phyloP scores from a whole-genome alignment of 2,329 filamentous ascomycete genomes.

The Graphilbum fragrans region DNA sequence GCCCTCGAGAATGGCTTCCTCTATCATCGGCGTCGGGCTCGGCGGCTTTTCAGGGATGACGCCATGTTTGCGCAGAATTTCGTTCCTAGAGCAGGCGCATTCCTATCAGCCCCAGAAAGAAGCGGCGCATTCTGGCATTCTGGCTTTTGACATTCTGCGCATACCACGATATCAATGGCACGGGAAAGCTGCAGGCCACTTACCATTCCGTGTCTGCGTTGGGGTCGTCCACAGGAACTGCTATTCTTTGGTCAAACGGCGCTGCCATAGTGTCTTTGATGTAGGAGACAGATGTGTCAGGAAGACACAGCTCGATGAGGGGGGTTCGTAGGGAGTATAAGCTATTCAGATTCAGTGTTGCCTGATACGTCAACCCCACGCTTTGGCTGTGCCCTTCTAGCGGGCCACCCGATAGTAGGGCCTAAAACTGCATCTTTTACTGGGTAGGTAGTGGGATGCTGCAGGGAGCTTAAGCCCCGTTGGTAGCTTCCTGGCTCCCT shows the following conservation, averaged over 20 bases:
- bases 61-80: constrained; percentile 92
- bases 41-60: constrained; percentile 97
- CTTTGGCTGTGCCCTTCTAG: too few species aligned
- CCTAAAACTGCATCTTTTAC: too few species aligned
- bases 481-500: too few species aligned
- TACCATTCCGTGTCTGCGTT: constrained; percentile 98
- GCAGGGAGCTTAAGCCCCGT: too few species aligned
- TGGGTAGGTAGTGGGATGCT: too few species aligned
- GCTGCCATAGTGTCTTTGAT: constrained; percentile 38
- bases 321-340: too few species aligned
- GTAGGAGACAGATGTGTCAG: background rate
- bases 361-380: too few species aligned
- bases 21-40: constrained; percentile 88
- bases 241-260: constrained; percentile 50
- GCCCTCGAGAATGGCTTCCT: constrained; percentile 83
- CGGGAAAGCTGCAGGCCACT: background rate
- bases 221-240: constrained; percentile 84
- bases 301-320: background rate
- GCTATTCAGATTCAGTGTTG: too few species aligned
- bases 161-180: too few species aligned
- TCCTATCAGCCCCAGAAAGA: background rate
- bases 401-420: too few species aligned
- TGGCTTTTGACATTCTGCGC: too few species aligned
- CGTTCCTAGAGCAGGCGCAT: constrained; percentile 56
- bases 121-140: background rate